Evolutionary conservation across 2,329 filamentous ascomycete genomes (phyloP), one percentile per base, ranked within the genome.

Genomic region (Huntiella savannae): DNA sequence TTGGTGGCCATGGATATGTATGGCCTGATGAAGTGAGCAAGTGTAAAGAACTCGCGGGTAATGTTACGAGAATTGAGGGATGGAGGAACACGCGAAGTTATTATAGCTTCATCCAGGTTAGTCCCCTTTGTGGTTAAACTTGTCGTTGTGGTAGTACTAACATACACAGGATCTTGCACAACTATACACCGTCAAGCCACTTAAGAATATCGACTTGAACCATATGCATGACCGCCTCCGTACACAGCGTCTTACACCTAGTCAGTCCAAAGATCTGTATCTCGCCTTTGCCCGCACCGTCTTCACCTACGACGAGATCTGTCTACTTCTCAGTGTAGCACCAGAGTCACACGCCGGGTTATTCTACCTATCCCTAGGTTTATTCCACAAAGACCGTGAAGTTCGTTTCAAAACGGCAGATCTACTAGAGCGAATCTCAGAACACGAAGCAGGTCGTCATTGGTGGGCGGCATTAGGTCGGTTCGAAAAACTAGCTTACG

Each of bases 71-170:
- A 48, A 92, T 98, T 51, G 91, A 98, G 64, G 91, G 88, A 48
- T 98, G 91, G 91, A 77, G 91, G 54, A 92, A 85, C 52, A 96
- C 91, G 1, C 73, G 91, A 50, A 93, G 84, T 56, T 98, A 98
- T 59, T 94, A 92, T 63, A 86, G 83, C 53, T 96, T 85, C 58
- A 88, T 96, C 52, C 84, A 93, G 66, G 83, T 78, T 33, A 15
- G 61, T 54, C 66, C 48, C 42, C 39, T 4, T 7, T 4, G 5
- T 28, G 19, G 11, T 5, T n/a, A 8, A 28, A 12, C 17, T 5
- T n/a, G 15, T 13, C 2, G 12, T 36, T n/a, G 12, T 10, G 3
- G 15, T n/a, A 13, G 22, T 42, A 15, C 3, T 11, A 19, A 16
- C 40, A 17, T 40, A 12, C 19, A 10, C 51, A 81, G 75, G 77